phyloP scores from a whole-genome alignment of 2,329 filamentous ascomycete genomes.

The Acrodontium crateriforme region DNA sequence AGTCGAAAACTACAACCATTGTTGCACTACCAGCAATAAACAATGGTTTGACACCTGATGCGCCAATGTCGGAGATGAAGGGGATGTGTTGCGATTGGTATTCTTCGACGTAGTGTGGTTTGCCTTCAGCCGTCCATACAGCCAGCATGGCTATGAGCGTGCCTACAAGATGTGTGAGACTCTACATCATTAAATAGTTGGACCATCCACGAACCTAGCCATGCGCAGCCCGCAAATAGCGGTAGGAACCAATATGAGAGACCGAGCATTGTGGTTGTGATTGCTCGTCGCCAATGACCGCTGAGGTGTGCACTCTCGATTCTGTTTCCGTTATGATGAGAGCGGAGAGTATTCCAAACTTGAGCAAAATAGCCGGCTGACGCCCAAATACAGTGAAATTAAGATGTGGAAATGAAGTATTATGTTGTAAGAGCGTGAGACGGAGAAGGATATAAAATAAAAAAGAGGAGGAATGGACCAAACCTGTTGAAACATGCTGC shows the following conservation, averaged over 20 bases:
- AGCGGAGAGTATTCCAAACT: neutral
- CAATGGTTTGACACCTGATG: conserved; percentile 51
- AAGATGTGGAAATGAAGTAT: neutral
- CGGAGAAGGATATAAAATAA: no score
- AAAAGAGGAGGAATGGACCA: no score
- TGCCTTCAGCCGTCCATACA: conserved; percentile 50
- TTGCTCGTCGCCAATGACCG: no score
- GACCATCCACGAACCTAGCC: conserved; percentile 41
- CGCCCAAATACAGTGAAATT: neutral
- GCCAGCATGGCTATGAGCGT: conserved; percentile 58
- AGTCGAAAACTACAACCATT: conserved; percentile 67
- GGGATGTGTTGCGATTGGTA: conserved; percentile 44
- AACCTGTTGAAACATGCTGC: no score
- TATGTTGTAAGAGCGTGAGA: neutral
- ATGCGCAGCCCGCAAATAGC: conserved; percentile 48
- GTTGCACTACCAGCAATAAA: conserved; percentile 60
- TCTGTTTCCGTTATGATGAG: neutral
- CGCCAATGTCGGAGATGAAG: conserved; percentile 41
- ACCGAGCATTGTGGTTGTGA: conserved; percentile 25
- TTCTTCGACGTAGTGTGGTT: conserved; percentile 50
- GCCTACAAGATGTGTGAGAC: no score
- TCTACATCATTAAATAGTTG: no score
- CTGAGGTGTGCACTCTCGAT: no score
- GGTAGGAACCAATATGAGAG: conserved; percentile 50
- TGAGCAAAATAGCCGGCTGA: neutral